phyloP scores from a whole-genome alignment of 2,329 filamentous ascomycete species.

The Pseudogymnoascus sp. region DNA sequence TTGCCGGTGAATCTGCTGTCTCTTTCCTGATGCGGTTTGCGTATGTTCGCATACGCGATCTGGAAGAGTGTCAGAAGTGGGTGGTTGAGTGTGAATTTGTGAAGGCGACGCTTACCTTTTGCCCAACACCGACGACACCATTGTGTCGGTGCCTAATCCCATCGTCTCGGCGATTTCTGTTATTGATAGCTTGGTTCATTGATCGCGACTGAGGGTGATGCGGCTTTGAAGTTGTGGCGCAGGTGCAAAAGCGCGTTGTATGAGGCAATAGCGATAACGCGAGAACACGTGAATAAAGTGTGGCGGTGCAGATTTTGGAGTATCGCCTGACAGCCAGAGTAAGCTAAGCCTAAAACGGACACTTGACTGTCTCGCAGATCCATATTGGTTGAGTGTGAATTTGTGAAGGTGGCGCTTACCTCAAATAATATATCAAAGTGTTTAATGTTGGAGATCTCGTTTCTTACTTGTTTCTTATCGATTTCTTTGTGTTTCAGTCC shows the following conservation, averaged over 20 bases:
- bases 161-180: conserved; percentile 2
- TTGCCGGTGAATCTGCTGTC: background rate
- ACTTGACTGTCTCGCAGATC: background rate
- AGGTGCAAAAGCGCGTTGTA: background rate
- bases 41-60: conserved; percentile 2
- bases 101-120: background rate
- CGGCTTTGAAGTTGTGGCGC: conserved; percentile 3
- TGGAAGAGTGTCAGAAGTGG: background rate
- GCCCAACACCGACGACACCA: background rate
- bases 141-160: background rate
- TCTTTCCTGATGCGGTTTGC: background rate
- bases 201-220: background rate
- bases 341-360: background rate
- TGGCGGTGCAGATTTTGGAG: background rate
- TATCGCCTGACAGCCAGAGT: background rate
- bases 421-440: background rate
- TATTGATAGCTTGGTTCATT: background rate
- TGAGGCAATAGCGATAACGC: background rate
- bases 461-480: background rate
- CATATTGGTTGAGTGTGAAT: too few species aligned
- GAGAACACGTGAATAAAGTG: background rate
- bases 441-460: background rate
- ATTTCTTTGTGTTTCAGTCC: background rate
- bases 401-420: too few species aligned
- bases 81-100: background rate